Evolutionary conservation across 495 filamentous ascomycete genomes (phyloP), one percentile per base, ranked within the genome.

Genomic region (Penicillium angulare): DNA sequence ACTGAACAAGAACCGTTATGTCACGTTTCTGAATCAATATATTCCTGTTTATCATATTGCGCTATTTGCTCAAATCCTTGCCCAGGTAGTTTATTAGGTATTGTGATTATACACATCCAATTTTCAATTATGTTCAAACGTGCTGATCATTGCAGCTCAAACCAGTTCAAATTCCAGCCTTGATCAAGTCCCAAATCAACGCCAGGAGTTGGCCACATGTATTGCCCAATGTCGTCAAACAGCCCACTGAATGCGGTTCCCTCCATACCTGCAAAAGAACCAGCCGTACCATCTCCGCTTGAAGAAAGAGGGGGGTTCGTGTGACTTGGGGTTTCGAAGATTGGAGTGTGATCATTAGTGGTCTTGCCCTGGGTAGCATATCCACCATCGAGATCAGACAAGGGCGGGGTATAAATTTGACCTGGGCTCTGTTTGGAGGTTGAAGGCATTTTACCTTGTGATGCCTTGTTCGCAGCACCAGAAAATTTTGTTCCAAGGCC

Each of bases 111-210:
- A n/a, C n/a, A n/a, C n/a, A n/a, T n/a, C n/a, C n/a, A n/a, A n/a
- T n/a, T n/a, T n/a, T n/a, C n/a, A n/a, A n/a, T n/a, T n/a, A n/a
- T n/a, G n/a, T n/a, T n/a, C n/a, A n/a, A n/a, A n/a, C n/a, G n/a
- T n/a, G n/a, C n/a, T 24, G 15, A 2, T 44, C 15, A 44, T 22
- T 31, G 24, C 16, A 26, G 18, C 12, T 49, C 62, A 35, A 55
- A 58, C 68, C 71, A 71, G 34, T 71, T 63, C 56, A 71, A 50
- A 43, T 65, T 66, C 71, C 70, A 74, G 31, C 71, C 71, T 41
- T 70, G 62, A 35, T 73, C 69, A 12, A 74, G 47, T 31, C 69
- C 69, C 7, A 71, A 42, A 43, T 71, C 67, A 18, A 70, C 32
- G 40, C 55, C 54, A 9, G 56, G 45, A 40, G 55, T 66, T 7